Evolutionary conservation across 495 filamentous ascomycete genomes (phyloP).

Genomic region (Podospora pseudopauciseta): DNA sequence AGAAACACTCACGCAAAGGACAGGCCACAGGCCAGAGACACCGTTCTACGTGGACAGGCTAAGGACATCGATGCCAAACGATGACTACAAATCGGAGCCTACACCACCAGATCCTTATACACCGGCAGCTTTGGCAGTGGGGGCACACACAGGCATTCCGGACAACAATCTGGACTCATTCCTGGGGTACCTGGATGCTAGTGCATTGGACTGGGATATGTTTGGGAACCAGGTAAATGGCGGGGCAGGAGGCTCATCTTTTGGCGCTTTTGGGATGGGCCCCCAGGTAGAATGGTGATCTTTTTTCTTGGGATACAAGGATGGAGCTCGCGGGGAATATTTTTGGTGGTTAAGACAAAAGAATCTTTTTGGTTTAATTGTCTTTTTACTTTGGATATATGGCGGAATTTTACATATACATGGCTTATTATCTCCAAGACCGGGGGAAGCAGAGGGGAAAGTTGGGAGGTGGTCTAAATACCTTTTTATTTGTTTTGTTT

Average conservation of each 20-base stretch:
- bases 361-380: neutral
- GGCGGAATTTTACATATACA: neutral
- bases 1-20: constrained; percentile 25
- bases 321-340: neutral
- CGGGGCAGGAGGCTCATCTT: constrained; percentile 8
- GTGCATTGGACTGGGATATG: constrained; percentile 45
- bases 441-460: neutral
- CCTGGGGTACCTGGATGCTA: constrained; percentile 34
- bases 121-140: constrained; percentile 6
- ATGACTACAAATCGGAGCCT: constrained; percentile 23
- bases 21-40: constrained; percentile 23
- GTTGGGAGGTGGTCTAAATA: neutral
- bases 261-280: constrained; percentile 25
- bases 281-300: constrained; percentile 23
- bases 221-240: constrained; percentile 24
- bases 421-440: neutral
- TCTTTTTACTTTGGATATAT: neutral
- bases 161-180: constrained; percentile 29
- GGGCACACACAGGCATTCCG: constrained; percentile 2
- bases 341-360: neutral
- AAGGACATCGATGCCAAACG: constrained; percentile 21
- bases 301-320: neutral
- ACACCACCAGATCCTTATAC: constrained; percentile 23
- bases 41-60: constrained; percentile 40
- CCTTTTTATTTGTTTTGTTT: neutral